Conservation (phyloP, 2,329 filamentous ascomycete genomes). For the Nakataea oryzae region DNA sequence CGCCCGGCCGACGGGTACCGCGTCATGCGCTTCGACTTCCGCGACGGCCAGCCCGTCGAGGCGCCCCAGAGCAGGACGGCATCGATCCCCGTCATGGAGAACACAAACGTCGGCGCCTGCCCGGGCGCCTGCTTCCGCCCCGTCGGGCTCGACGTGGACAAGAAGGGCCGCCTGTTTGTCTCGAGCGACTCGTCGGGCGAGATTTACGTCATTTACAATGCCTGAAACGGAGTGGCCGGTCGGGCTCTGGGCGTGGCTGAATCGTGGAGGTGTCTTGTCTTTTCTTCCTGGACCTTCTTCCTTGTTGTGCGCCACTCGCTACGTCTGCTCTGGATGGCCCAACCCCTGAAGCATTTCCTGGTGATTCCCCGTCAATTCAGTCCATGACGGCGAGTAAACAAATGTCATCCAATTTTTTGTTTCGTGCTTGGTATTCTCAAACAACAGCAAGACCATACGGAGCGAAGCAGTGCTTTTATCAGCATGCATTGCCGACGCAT, state of each 20-base stretch:
- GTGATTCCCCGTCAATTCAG: too few relatives aligned
- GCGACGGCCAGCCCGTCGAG: conserved; percentile 28
- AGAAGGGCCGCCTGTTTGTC: conserved; percentile 47
- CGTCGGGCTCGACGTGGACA: conserved; percentile 42
- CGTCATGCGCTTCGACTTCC: conserved; percentile 28
- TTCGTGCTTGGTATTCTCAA: neutral
- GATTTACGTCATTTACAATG: conserved; percentile 40
- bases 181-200: conserved; percentile 52
- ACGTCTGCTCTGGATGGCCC: too few relatives aligned
- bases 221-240: neutral
- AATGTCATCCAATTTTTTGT: too few relatives aligned
- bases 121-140: conserved; percentile 51
- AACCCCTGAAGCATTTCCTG: too few relatives aligned
- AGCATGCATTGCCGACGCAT: too few relatives aligned
- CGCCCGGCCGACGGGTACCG: conserved; percentile 25
- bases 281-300: too few relatives aligned
- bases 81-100: conserved; percentile 41
- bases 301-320: too few relatives aligned
- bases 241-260: neutral
- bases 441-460: too few relatives aligned
- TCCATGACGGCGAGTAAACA: too few relatives aligned
- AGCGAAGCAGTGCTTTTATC: too few relatives aligned
- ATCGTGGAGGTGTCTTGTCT: neutral
- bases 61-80: conserved; percentile 31
- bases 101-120: conserved; percentile 38